Base-by-base conservation (phyloP, 805 yeast species). In the Cyberlindnera veronae region DNA sequence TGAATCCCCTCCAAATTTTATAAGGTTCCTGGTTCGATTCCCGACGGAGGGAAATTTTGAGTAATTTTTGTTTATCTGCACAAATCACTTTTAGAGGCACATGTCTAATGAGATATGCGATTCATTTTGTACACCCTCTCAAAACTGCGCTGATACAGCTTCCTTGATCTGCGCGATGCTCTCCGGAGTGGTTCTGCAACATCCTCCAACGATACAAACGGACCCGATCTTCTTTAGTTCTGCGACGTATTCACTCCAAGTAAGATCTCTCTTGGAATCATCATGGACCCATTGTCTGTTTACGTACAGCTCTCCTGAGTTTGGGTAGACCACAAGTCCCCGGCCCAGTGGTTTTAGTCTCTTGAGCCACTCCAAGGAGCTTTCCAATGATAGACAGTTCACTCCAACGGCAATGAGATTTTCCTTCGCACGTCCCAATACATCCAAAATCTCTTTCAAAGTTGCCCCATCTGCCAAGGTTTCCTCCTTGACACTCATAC, bases 261-360 rank as follows among this genome's bases (percentile, higher is more conserved):
- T 46, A 14, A 47, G 38, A 8, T 42, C 45, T 19, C 47, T 54
- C 3, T 54, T 48, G 6, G 52, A 45, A n/a, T 44, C 38, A 22
- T 56, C 44, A 8, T 42, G 73, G 69, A 10, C 64, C 64, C 7
- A 50, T 49, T 23, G 71, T 23, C 47, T 24, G 17, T 36, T 74
- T 50, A 79, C 78, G 54, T 80, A 82, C 8, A 66, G 57, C 53
- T 81, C 88, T 2, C 93, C 93, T 32, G 85, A 77, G 60, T 86
- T 86, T 9, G 95, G 95, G 57, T 84, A 85, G 3, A 77, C 70
- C 3, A 81, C 57, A 21, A 81, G 52, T 4, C 78, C 76, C 15
- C 49, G 38, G 1, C 43, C 13, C 15, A 39, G 15, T 5, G 38
- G 20, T 10, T 26, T 19, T 45, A 76, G 51, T 15, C 53, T 61